phyloP scores from a whole-genome alignment of 768 basidiomycete species.

The Xerocomus brunneocitrinus region DNA sequence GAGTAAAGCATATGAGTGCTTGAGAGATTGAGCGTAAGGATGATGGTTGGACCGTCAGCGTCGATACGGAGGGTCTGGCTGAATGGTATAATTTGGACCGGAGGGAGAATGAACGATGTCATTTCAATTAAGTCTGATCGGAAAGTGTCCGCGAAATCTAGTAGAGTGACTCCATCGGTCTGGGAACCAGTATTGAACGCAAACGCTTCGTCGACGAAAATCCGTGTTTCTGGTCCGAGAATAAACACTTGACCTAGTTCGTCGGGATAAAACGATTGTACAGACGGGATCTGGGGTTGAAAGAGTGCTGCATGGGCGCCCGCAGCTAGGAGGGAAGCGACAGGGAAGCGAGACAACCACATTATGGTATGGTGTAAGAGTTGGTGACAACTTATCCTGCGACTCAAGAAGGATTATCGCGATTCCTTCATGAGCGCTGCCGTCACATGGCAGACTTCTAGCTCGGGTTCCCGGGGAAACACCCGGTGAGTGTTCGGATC shows the following conservation, averaged over 20 bases:
- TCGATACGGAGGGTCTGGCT: neutral
- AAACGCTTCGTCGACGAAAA: conserved; percentile 34
- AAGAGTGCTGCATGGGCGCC: conserved; percentile 1
- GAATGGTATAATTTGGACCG: conserved; percentile 19
- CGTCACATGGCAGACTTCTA: neutral
- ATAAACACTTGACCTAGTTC: conserved; percentile 23
- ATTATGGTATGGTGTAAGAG: neutral
- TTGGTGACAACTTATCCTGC: too few species aligned
- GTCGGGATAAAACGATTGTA: conserved; percentile 30
- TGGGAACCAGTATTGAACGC: conserved; percentile 6
- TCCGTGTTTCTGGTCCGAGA: conserved; percentile 28
- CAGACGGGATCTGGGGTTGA: conserved; percentile 35
- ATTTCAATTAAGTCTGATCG: conserved; percentile 32
- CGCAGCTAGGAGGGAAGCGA: neutral
- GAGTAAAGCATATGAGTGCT: conserved; percentile 33
- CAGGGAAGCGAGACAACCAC: neutral
- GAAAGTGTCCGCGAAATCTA: conserved; percentile 36
- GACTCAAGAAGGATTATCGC: too few species aligned
- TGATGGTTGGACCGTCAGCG: conserved; percentile 23
- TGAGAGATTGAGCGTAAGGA: conserved; percentile 28
- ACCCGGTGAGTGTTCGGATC: neutral
- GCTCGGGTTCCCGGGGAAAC: neutral
- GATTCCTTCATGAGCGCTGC: too few species aligned
- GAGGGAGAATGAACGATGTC: conserved; percentile 24
- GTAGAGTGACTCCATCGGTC: conserved; percentile 29